These are phyloP conservation scores for Thielaviopsis euricoi DNA, from an alignment of 2,329 filamentous ascomycete genomes.

Conservation along the genomic window DNA sequence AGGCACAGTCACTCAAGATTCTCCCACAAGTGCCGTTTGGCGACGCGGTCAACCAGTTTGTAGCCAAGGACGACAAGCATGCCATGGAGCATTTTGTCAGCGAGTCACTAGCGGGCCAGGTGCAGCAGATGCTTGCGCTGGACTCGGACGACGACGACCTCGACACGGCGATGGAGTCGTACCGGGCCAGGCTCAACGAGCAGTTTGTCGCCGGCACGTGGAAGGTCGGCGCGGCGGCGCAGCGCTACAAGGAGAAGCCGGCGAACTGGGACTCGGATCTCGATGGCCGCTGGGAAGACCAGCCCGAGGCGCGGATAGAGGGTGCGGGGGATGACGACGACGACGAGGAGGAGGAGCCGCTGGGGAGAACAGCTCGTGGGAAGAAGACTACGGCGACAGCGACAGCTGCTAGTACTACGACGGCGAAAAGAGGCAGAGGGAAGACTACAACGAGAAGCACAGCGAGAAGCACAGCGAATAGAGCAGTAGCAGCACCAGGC, in stretches of 20 bases:
- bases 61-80: constrained; percentile 88
- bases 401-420: background rate
- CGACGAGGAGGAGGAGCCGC: constrained; percentile 31
- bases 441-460: constrained; percentile 26
- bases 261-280: constrained; percentile 77
- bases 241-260: constrained; percentile 40
- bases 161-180: constrained; percentile 55
- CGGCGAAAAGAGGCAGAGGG: constrained; percentile 16
- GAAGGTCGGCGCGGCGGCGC: constrained; percentile 24
- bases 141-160: constrained; percentile 52
- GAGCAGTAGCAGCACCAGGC: constrained; percentile 26
- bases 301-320: constrained; percentile 38
- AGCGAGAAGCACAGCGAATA: too few relatives aligned
- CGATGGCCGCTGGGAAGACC: constrained; percentile 72
- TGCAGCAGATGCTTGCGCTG: constrained; percentile 51
- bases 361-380: constrained; percentile 17
- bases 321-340: constrained; percentile 35
- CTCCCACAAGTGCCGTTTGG: constrained; percentile 84
- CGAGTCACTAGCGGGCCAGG: constrained; percentile 52
- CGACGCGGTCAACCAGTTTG: constrained; percentile 82
- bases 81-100: constrained; percentile 71
- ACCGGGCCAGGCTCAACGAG: constrained; percentile 53
- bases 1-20: constrained; percentile 77
- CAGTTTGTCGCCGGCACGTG: constrained; percentile 49
- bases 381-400: constrained; percentile 9